Conservation (phyloP, 2,329 filamentous ascomycete genomes). For the Diaporthe ilicicola region DNA sequence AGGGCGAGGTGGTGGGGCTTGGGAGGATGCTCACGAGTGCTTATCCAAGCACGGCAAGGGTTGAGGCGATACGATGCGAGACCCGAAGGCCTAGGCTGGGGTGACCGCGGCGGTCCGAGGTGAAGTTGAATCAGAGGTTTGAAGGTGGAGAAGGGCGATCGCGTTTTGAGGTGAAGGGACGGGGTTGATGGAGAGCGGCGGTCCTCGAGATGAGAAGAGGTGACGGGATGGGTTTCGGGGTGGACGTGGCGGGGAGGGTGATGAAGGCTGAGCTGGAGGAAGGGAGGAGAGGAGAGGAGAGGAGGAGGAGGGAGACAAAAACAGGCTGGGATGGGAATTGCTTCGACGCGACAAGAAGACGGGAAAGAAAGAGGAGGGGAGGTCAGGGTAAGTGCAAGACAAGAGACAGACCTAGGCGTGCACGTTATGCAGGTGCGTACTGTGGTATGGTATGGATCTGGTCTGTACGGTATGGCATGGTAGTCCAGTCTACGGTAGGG, state of each 20-base stretch:
- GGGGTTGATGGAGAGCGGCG: conserved; percentile 36
- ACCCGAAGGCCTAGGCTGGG: neutral
- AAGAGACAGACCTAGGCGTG: conserved; percentile 20
- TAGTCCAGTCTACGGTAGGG: conserved; percentile 39
- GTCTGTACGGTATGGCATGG: conserved; percentile 34
- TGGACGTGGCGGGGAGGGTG: conserved; percentile 31
- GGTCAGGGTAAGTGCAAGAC: conserved; percentile 19
- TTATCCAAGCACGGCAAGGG: neutral
- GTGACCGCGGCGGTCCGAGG: neutral
- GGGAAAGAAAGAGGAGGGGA: conserved; percentile 37
- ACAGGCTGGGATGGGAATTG: conserved; percentile 28
- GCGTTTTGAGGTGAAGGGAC: conserved; percentile 19
- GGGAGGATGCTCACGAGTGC: neutral
- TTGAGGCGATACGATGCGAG: conserved; percentile 7
- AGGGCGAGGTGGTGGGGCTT: neutral
- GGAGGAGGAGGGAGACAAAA: conserved; percentile 39
- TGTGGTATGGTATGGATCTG: conserved; percentile 13
- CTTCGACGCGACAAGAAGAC: conserved; percentile 25
- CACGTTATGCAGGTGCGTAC: conserved; percentile 20
- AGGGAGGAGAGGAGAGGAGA: conserved; percentile 37
- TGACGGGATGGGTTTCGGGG: conserved; percentile 32
- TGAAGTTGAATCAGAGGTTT: conserved; percentile 33
- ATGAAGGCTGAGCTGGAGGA: conserved; percentile 33
- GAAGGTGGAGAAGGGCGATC: conserved; percentile 9
- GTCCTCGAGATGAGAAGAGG: conserved; percentile 31